Evolutionary conservation across 2,329 filamentous ascomycete species (phyloP).

Genomic region (Lasiodiplodia sp.): DNA sequence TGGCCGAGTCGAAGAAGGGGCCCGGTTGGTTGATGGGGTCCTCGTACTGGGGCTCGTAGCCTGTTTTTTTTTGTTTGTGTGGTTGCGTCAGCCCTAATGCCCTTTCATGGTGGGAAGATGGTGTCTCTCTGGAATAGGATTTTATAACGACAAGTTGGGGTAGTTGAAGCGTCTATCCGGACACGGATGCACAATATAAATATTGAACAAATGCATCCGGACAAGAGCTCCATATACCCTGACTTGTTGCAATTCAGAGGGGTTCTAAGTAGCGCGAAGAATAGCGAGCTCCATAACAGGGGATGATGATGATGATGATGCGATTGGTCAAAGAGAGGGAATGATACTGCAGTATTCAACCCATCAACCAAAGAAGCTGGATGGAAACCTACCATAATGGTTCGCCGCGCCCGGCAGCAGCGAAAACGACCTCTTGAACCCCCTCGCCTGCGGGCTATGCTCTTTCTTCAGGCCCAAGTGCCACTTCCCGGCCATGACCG

Average conservation of each 20-base stretch:
- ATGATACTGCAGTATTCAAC: no score
- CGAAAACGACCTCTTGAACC: conserved; percentile 67
- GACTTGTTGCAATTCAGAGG: no score
- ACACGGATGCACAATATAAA: no score
- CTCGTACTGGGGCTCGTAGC: conserved; percentile 56
- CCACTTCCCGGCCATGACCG: conserved; percentile 64
- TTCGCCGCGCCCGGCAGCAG: conserved; percentile 67
- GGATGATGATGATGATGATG: no score
- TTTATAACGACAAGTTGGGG: no score
- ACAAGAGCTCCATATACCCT: no score
- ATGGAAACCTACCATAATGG: conserved; percentile 52
- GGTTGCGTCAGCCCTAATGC: not conserved
- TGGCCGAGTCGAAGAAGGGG: conserved; percentile 51
- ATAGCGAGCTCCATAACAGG: no score
- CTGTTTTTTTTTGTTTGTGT: not conserved
- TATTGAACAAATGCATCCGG: no score
- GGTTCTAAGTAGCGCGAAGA: no score
- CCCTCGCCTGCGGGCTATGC: conserved; percentile 62
- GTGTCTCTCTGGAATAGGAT: not conserved
- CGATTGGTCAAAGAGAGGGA: no score
- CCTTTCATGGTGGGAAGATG: not conserved
- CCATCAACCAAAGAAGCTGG: not conserved
- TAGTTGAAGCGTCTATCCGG: no score
- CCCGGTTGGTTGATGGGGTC: conserved; percentile 40
- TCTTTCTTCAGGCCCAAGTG: conserved; percentile 67